Evolutionary conservation across 805 yeast species (phyloP).

Genomic region (Brettanomyces bruxellensis): DNA sequence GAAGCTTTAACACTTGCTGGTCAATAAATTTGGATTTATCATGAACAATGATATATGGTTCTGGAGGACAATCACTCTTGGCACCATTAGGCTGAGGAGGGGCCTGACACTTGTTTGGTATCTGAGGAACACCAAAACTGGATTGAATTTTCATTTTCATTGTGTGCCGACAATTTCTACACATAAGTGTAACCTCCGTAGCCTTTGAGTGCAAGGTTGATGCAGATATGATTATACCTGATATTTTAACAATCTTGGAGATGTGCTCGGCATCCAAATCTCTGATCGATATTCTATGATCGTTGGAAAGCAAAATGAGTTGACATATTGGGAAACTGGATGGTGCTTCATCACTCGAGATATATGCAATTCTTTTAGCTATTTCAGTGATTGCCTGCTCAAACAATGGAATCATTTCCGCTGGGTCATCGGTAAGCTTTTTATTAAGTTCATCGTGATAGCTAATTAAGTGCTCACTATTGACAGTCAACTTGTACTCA

Average conservation of each 20-base stretch:
- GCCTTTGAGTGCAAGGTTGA: conserved; percentile 86
- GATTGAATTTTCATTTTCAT: conserved; percentile 50
- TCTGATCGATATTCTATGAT: conserved; percentile 66
- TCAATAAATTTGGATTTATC: conserved; percentile 91
- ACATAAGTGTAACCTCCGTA: conserved; percentile 71
- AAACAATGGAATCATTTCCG: conserved; percentile 78
- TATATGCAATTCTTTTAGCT: conserved; percentile 60
- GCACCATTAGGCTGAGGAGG: conserved; percentile 43
- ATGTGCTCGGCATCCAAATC: conserved; percentile 81
- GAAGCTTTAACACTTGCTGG: conserved; percentile 88
- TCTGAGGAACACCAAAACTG: conserved; percentile 60
- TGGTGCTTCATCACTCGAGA: conserved; percentile 43
- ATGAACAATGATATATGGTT: conserved; percentile 89
- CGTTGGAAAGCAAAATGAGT: conserved; percentile 63
- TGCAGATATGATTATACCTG: conserved; percentile 90
- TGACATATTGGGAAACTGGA: conserved; percentile 72
- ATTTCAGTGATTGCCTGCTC: conserved; percentile 79
- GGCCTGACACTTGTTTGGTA: conserved; percentile 62
- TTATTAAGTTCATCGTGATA: conserved; percentile 87
- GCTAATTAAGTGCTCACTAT: conserved; percentile 75
- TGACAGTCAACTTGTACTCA: conserved; percentile 63
- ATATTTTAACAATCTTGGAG: conserved; percentile 79
- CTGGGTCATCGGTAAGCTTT: conserved; percentile 75
- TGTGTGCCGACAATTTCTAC: conserved; percentile 82
- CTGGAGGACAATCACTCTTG: conserved; percentile 67